phyloP scores from a whole-genome alignment of 345 rosid species.

The Hibiscus tridactylites region DNA sequence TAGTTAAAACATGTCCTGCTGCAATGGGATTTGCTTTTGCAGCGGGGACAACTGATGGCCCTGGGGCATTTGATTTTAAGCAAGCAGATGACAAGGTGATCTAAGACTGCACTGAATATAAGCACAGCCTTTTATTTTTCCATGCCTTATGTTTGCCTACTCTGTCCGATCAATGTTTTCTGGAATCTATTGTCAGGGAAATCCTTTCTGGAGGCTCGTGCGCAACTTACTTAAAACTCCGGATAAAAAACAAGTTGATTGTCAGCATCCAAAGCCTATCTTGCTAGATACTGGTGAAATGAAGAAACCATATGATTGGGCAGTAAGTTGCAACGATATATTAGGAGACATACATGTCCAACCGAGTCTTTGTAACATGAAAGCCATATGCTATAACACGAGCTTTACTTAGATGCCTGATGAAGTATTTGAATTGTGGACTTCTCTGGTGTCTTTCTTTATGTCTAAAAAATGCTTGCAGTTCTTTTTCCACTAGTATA shows the following conservation, averaged over 20 bases:
- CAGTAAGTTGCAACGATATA: slow-evolving; percentile 43
- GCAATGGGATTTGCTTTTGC: not conserved
- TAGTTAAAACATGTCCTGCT: not conserved
- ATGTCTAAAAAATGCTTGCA: not conserved
- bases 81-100: slow-evolving; percentile 43
- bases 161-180: slow-evolving; percentile 3
- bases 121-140: not conserved
- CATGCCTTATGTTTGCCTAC: slow-evolving; percentile 5
- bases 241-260: slow-evolving; percentile 52
- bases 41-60: not conserved
- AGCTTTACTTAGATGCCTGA: not conserved
- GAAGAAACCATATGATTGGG: slow-evolving; percentile 94
- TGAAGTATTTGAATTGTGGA: not conserved
- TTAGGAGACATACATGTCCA: not conserved
- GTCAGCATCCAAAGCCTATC: slow-evolving; percentile 91
- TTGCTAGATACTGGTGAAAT: slow-evolving; percentile 98
- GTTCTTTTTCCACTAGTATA: not conserved
- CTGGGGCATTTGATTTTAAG: not conserved
- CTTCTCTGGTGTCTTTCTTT: not conserved
- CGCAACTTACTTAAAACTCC: slow-evolving; percentile 71
- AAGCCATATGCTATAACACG: not conserved
- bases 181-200: slow-evolving; percentile 53
- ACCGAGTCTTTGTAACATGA: not conserved
- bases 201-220: slow-evolving; percentile 85
- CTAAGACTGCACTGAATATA: not conserved